phyloP scores from a whole-genome alignment of 2,329 filamentous ascomycete species.

The Calycina herbarum region DNA sequence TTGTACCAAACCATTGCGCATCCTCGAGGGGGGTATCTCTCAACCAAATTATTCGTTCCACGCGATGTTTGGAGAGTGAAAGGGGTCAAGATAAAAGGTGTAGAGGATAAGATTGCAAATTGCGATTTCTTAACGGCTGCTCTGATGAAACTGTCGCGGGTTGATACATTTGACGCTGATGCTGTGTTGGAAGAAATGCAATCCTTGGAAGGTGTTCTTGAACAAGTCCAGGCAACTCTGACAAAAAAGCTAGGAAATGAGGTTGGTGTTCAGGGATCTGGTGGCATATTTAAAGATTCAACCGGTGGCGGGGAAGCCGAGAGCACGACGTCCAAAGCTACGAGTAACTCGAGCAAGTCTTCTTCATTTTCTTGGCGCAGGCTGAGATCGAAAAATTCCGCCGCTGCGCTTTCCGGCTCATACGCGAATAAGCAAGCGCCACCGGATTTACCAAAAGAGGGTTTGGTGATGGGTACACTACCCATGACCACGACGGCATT shows the following conservation, averaged over 20 bases:
- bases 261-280: constrained; percentile 77
- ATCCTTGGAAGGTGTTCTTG: constrained; percentile 77
- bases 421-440: constrained; percentile 50
- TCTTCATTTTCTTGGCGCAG: constrained; percentile 89
- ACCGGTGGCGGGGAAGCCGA: constrained; percentile 42
- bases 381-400: constrained; percentile 84
- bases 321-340: constrained; percentile 49
- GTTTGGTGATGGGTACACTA: constrained; percentile 68
- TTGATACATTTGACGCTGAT: constrained; percentile 88
- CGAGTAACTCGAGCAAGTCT: constrained; percentile 69
- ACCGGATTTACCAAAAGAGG: constrained; percentile 56
- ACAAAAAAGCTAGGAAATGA: constrained; percentile 88
- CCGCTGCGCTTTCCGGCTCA: constrained; percentile 54
- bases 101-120: constrained; percentile 92
- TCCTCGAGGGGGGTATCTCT: constrained; percentile 87
- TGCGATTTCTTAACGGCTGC: constrained; percentile 91
- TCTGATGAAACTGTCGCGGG: constrained; percentile 75
- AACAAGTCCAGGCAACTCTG: constrained; percentile 76
- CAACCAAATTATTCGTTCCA: constrained; percentile 87
- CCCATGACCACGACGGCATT: constrained; percentile 67
- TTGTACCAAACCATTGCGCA: constrained; percentile 91
- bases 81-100: constrained; percentile 83
- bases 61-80: constrained; percentile 92
- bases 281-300: constrained; percentile 74
- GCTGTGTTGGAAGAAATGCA: constrained; percentile 95